Evolutionary conservation across 2,329 filamentous ascomycete genomes (phyloP), one percentile per base, ranked within the genome.

Genomic region (Microcyclospora pomicola): DNA sequence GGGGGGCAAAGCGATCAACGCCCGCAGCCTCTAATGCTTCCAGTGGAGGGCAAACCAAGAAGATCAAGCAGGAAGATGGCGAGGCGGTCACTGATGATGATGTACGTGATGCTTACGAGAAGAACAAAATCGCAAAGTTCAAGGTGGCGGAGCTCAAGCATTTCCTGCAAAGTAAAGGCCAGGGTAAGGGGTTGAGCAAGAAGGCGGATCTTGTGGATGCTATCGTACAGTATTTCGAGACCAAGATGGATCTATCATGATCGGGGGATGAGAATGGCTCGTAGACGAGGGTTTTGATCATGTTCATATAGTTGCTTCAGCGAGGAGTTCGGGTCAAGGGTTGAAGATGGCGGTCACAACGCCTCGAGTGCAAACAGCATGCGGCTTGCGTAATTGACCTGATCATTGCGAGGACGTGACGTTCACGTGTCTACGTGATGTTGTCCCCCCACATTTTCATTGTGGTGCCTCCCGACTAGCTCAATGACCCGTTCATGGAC

Each of bases 71-170:
- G 10, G 50, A 52, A 19, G 48, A 51, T 13, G 52, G 45, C 6
- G 49, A 54, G n/a, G 48, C 43, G 1, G 37, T 63, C 28, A 61
- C 51, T 11, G 66, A 69, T 39, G 54, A 58, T 32, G 58, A 64
- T 24, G 68, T 72, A 63, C 59, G 58, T 19, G 47, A 42, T 5
- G 49, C 61, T 3, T 68, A 61, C 41, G 56, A 65, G 28, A 62
- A 61, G 40, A 60, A 65, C 6, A 58, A 54, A 7, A 49, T 71
- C 6, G 56, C 44, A 32, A 69, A 68, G 40, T 47, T 52, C 36
- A 59, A 49, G 24, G 49, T 58, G 10, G 42, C 52, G 5, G 46
- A 53, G n/a, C 37, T 59, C 45, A 61, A 56, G 41, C 42, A 34
- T 6, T 60, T 54, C 49, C 40, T 55, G 39, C 35, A 45, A 19